Conservation (phyloP, 768 basidiomycete genomes). For the Lactifluus hygrophoroides region DNA sequence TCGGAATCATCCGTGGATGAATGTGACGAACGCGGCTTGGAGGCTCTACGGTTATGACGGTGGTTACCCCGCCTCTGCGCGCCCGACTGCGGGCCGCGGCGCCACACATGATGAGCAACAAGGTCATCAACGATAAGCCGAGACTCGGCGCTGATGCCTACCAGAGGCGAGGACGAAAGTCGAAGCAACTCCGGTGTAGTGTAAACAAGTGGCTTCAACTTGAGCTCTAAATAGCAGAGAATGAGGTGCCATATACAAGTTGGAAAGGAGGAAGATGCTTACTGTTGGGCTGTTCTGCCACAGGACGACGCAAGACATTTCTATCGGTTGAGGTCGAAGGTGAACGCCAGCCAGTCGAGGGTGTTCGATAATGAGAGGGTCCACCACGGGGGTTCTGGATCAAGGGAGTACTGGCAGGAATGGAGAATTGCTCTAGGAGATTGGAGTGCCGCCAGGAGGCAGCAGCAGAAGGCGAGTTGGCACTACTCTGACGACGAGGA, state of each 20-base stretch:
- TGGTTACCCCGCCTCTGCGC: not conserved
- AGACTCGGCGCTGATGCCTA: slow-evolving; percentile 12
- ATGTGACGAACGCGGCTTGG: not conserved
- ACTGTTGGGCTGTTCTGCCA: not conserved
- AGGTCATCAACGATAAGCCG: slow-evolving; percentile 14
- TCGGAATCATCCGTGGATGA: slow-evolving; percentile 10
- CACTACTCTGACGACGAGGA: not conserved
- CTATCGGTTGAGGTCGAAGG: not conserved
- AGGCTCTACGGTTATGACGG: not conserved
- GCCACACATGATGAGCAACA: slow-evolving; percentile 20
- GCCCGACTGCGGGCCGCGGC: slow-evolving; percentile 11
- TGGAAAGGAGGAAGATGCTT: not conserved
- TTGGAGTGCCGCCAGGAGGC: slow-evolving; percentile 14
- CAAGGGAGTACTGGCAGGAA: not conserved
- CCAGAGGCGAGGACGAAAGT: slow-evolving; percentile 17
- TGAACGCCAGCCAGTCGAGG: slow-evolving; percentile 7
- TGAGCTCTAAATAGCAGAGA: not conserved
- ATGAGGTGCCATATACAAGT: not conserved
- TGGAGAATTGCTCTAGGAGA: not conserved
- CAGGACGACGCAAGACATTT: not conserved
- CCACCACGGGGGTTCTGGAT: not conserved
- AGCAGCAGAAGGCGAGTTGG: not conserved
- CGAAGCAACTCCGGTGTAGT: slow-evolving; percentile 8
- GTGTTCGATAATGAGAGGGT: not conserved
- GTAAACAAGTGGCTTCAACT: slow-evolving; percentile 1